These are phyloP conservation scores for Verticillium alfalfae DNA, from an alignment of 2,329 filamentous ascomycete species.

Conservation along the genomic window DNA sequence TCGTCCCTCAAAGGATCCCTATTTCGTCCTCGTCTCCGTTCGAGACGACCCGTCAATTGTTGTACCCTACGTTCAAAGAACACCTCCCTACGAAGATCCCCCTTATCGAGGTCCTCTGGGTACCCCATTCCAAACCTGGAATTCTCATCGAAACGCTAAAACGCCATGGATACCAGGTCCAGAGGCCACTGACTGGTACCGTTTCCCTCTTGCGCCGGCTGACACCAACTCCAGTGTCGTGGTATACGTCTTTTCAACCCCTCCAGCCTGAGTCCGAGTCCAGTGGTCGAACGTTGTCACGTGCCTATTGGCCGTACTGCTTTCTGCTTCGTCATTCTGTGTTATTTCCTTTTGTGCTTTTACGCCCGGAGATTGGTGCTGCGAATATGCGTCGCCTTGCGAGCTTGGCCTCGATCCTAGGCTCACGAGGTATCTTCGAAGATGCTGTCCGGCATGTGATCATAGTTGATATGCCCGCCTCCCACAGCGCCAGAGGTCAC, in stretches of 20 bases:
- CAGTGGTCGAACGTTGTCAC: not conserved
- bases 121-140: not conserved
- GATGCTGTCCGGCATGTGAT: constrained; percentile 30
- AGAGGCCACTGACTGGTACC: not conserved
- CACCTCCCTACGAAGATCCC: not conserved
- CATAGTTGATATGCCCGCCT: constrained; percentile 22
- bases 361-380: no score
- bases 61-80: not conserved
- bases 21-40: not conserved
- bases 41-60: not conserved
- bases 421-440: constrained; percentile 12
- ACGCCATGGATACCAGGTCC: not conserved
- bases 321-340: not conserved
- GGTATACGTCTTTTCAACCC: constrained; percentile 1
- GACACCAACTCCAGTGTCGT: not conserved
- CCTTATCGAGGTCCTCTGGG: not conserved
- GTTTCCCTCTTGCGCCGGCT: not conserved
- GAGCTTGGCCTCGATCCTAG: not conserved
- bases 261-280: not conserved
- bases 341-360: no score
- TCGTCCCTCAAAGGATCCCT: no score
- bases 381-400: not conserved
- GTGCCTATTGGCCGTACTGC: not conserved
- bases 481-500: constrained; percentile 11
- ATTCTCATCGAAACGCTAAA: not conserved